phyloP scores from a whole-genome alignment of 305 asterid genomes.

The Solanum hybrid region DNA sequence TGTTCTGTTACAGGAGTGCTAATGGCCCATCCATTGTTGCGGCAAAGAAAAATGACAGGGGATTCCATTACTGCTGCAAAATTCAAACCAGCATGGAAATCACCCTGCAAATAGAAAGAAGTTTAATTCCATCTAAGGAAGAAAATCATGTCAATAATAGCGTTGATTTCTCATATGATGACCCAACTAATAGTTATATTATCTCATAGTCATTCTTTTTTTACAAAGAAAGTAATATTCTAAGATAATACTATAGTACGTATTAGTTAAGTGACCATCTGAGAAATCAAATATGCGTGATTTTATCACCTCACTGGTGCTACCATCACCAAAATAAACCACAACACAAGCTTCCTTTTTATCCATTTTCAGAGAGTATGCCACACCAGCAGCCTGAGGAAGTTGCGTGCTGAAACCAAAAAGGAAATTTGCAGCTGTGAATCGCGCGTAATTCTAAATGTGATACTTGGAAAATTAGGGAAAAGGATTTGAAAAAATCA shows the following conservation, averaged over 20 bases:
- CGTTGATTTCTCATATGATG: not conserved
- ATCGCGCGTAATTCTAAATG: not conserved
- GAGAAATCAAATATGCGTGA: not conserved
- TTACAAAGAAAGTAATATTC: not conserved
- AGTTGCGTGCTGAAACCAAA: conserved; percentile 60
- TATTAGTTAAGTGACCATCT: not conserved
- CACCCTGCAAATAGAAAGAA: conserved; percentile 45
- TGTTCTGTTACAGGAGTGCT: conserved; percentile 72
- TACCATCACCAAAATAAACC: conserved; percentile 77
- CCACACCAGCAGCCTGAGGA: conserved; percentile 95
- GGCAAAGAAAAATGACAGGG: conserved; percentile 67
- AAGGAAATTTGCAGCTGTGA: not conserved
- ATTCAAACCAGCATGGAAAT: conserved; percentile 85
- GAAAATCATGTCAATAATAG: not conserved
- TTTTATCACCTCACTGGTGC: conserved; percentile 64
- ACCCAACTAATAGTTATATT: not conserved
- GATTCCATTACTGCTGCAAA: conserved; percentile 89
- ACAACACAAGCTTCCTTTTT: conserved; percentile 71
- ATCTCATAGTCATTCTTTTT: not conserved
- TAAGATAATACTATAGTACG: not conserved
- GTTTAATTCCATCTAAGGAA: not conserved
- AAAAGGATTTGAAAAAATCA: not conserved
- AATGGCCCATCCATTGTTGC: conserved; percentile 96
- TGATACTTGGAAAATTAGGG: not conserved
- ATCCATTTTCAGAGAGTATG: conserved; percentile 90